Percentiles rank a stretch among this genome's conserved stretches.
Evolutionary conservation across 495 filamentous ascomycete genomes (phyloP).

Genomic region (Neurospora tetraspora): DNA sequence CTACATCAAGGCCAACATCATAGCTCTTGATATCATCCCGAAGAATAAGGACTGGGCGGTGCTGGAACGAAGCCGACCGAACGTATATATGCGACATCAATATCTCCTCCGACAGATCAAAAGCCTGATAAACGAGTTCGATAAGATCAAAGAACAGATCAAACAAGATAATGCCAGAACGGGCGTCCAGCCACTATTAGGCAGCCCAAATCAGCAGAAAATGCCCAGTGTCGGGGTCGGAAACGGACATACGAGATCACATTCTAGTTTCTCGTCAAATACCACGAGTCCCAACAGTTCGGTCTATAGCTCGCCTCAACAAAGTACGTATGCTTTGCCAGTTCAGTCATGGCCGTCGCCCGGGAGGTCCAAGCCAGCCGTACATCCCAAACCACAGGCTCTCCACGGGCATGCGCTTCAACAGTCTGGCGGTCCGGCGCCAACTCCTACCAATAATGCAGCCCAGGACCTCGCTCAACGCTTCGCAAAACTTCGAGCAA

Average conservation of each 20-base stretch:
- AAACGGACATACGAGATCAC: background rate
- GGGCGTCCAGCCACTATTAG: slow-evolving; percentile 32
- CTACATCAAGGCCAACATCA: slow-evolving; percentile 69
- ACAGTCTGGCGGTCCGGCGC: background rate
- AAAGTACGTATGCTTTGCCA: slow-evolving; percentile 9
- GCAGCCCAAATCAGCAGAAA: background rate
- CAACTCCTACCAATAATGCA: slow-evolving; percentile 3
- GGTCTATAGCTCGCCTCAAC: background rate
- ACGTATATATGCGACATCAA: slow-evolving; percentile 31
- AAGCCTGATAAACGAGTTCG: slow-evolving; percentile 35
- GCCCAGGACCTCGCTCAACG: slow-evolving; percentile 42
- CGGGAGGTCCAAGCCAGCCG: slow-evolving; percentile 33
- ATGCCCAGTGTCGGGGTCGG: background rate
- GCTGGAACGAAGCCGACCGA: slow-evolving; percentile 13
- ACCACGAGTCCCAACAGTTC: background rate
- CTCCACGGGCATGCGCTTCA: slow-evolving; percentile 47
- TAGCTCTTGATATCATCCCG: slow-evolving; percentile 55
- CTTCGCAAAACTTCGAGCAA: slow-evolving; percentile 47
- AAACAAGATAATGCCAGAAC: slow-evolving; percentile 52
- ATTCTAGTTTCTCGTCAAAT: background rate
- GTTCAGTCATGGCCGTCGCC: slow-evolving; percentile 3
- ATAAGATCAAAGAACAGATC: slow-evolving; percentile 55
- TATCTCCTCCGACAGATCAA: slow-evolving; percentile 29
- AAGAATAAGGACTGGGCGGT: slow-evolving; percentile 30
- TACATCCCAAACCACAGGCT: slow-evolving; percentile 54